Base-by-base conservation (phyloP, 768 basidiomycete genomes). In the Tephrocybe sp. region DNA sequence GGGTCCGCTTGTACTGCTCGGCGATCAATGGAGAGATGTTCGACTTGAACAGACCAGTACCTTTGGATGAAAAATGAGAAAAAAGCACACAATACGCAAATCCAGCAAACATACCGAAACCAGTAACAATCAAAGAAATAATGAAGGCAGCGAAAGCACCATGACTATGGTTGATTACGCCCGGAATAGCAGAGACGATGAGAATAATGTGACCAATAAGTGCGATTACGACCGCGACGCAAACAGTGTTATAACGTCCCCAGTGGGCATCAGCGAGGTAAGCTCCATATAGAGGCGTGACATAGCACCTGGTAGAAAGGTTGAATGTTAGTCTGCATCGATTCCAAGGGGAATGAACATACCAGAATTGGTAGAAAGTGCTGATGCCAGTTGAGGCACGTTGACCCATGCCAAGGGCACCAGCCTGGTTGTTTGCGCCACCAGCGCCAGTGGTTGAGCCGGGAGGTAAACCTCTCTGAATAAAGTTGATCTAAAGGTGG, bases 1-100 rank as follows among this genome's bases (percentile, higher is more conserved):
- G 74, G 12, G 76, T 80, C 43, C 74, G 70, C 48, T 68, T 73
- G 60, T 86, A 85, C 60, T 90, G 89, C 63, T 90, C 89, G 5
- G 89, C 89, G 23, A 90, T 75, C 54, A 91, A 71, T 3, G 88
- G 87, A 1, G 83, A 84, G 57, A 90, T 82, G 64, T 89, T 89
- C 1, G 83, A 66, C 67, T 90, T 89, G 78, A 90, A 87, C n/a
- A 82, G 70, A 5, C 86, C 87, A 13, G 86, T 78, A 9, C 86
- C 81, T 68, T 13, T n/a, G n/a, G n/a, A n/a, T n/a, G n/a, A n/a
- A 9, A 19, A 31, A n/a, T 17, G 20, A 26, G 14, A n/a, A n/a
- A n/a, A n/a, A n/a, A n/a, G n/a, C n/a, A n/a, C n/a, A n/a, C n/a
- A 13, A 17, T 5, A 13, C 26, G 32, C 7, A 31, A 30, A 38